Evolutionary conservation across 768 basidiomycete genomes (phyloP).

Genomic region (Tubosaeta brunneosetosa): DNA sequence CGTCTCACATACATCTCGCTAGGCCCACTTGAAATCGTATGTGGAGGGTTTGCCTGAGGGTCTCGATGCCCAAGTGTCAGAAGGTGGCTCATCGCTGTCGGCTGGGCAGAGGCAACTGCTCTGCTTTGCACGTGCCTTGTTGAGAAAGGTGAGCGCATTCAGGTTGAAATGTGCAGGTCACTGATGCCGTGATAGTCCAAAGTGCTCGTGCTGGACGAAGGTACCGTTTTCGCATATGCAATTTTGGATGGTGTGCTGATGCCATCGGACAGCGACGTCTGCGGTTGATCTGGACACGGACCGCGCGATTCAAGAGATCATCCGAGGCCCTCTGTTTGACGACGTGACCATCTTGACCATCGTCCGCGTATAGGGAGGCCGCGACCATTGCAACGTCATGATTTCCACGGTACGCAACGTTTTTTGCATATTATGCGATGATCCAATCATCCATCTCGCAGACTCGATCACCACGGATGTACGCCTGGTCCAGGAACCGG

Average conservation of each 20-base stretch:
- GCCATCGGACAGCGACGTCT: conserved; percentile 57
- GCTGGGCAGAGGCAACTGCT: conserved; percentile 84
- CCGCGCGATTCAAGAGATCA: conserved; percentile 81
- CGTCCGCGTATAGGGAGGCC: conserved; percentile 21
- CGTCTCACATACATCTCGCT: not conserved
- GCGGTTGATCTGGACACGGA: conserved; percentile 92
- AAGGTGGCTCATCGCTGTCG: conserved; percentile 78
- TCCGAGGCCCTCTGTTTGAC: conserved; percentile 72
- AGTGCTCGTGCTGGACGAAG: conserved; percentile 92
- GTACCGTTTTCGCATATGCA: conserved; percentile 29
- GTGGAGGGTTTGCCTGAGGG: conserved; percentile 60
- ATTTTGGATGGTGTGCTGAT: not conserved
- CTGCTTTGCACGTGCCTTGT: conserved; percentile 81
- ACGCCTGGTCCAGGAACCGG: no score
- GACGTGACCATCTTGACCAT: conserved; percentile 83
- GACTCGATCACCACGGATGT: no score
- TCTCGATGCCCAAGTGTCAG: conserved; percentile 68
- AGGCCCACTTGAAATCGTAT: conserved; percentile 68
- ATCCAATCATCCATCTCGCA: no score
- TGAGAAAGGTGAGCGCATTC: conserved; percentile 55
- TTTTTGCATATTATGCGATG: no score
- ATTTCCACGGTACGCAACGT: no score
- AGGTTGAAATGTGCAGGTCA: not conserved
- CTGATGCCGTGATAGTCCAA: conserved; percentile 47
- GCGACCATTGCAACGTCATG: no score